A percentile compares a stretch with the other conserved stretches of the same genome.
These are phyloP conservation scores for Rhodosporidiobolus odoratus DNA, from an alignment of 768 basidiomycete species.

Conservation along the genomic window DNA sequence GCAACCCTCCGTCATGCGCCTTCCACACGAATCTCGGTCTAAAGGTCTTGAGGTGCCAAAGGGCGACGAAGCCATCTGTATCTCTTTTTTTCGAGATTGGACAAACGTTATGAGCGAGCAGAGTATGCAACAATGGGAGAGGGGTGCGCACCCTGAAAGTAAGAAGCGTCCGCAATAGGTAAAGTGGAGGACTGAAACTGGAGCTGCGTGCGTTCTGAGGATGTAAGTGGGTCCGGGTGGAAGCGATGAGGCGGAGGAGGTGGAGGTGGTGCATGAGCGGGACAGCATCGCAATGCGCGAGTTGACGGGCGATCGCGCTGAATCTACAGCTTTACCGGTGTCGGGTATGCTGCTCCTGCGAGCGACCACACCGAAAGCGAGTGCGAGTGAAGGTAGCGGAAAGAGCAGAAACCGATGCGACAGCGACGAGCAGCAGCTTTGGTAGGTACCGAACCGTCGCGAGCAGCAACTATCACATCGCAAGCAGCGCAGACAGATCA, in stretches of 20 bases:
- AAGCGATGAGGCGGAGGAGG: background rate
- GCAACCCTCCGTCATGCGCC: slow-evolving; percentile 69
- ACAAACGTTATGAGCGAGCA: background rate
- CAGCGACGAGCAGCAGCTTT: background rate
- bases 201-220: background rate
- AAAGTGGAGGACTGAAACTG: background rate
- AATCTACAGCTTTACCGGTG: no score
- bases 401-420: background rate
- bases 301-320: no score
- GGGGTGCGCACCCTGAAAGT: background rate
- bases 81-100: slow-evolving; percentile 49
- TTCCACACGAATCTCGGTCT: slow-evolving; percentile 70
- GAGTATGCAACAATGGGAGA: background rate
- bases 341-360: background rate
- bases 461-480: no score
- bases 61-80: slow-evolving; percentile 64
- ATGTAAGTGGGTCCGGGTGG: background rate
- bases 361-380: background rate
- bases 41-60: slow-evolving; percentile 69
- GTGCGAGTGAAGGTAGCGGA: background rate
- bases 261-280: background rate
- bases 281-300: background rate
- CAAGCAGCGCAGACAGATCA: no score
- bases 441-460: background rate
- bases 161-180: background rate